phyloP scores from a whole-genome alignment of 805 yeast species.

The Saccharomycopsis sp. region DNA sequence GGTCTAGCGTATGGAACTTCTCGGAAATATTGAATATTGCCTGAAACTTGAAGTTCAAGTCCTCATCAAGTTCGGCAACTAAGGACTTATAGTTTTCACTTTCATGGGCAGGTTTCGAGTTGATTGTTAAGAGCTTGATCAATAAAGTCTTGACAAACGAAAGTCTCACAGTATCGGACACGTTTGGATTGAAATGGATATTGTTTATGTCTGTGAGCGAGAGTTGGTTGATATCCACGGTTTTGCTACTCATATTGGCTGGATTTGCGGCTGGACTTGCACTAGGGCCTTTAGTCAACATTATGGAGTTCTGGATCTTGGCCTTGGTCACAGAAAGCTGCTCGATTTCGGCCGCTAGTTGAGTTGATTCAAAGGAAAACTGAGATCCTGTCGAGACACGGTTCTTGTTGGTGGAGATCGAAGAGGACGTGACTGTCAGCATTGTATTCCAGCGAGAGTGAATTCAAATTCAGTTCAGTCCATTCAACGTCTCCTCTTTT shows the following conservation, averaged over 20 bases:
- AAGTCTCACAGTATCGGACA: conserved; percentile 11
- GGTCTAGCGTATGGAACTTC: conserved; percentile 13
- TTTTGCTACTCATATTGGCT: neutral
- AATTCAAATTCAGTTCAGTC: neutral
- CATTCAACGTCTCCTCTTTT: neutral
- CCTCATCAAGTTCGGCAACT: conserved; percentile 16
- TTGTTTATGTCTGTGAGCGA: conserved; percentile 14
- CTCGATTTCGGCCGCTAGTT: neutral
- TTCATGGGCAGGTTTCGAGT: neutral
- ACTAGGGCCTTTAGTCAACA: neutral
- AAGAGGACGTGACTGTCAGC: neutral
- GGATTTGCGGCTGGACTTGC: neutral
- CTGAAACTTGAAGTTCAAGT: conserved; percentile 10
- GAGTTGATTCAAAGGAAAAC: conserved; percentile 19
- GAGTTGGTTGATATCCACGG: conserved; percentile 8
- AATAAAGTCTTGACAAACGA: conserved; percentile 17
- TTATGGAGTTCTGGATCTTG: neutral
- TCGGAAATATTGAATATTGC: conserved; percentile 2
- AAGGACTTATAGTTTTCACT: conserved; percentile 7
- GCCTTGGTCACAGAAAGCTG: neutral
- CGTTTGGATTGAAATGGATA: conserved; percentile 12
- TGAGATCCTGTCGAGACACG: conserved; percentile 15
- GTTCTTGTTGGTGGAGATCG: neutral
- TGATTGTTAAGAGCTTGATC: conserved; percentile 14
- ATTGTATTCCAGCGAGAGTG: neutral